Conservation (phyloP, 2,329 filamentous ascomycete species). For the Colletotrichum aenigma region DNA sequence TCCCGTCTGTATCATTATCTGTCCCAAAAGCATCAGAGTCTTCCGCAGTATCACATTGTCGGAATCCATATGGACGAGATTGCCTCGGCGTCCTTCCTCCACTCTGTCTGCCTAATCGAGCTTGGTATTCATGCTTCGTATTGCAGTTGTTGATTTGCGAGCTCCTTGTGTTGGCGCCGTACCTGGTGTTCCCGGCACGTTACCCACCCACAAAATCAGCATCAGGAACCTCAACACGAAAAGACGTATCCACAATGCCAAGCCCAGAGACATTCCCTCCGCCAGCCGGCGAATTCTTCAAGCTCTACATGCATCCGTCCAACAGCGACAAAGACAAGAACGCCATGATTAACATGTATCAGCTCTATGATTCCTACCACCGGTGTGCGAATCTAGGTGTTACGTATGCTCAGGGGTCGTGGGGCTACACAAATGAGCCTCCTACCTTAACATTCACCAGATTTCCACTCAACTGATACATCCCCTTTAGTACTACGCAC, state of each 20-base stretch:
- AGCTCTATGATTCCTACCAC: background rate
- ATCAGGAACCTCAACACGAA: background rate
- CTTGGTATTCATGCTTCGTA: fast-evolving
- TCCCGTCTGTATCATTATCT: background rate
- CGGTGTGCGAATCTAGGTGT: background rate
- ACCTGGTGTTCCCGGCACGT: background rate
- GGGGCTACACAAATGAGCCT: background rate
- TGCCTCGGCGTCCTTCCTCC: background rate
- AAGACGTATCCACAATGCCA: background rate
- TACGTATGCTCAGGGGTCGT: background rate
- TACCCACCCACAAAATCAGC: background rate
- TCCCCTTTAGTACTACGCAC: background rate
- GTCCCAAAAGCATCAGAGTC: background rate
- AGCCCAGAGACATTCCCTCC: background rate
- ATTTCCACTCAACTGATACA: background rate
- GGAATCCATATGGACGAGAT: background rate
- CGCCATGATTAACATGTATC: background rate
- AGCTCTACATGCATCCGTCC: background rate
- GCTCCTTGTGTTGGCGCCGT: background rate
- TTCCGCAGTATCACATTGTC: background rate
- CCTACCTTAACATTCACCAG: background rate
- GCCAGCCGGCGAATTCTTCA: background rate
- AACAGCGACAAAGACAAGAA: background rate
- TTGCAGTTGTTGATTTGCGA: background rate
- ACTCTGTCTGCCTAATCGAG: background rate